Evolutionary conservation across 495 filamentous ascomycete genomes (phyloP).

Genomic region (Neurospora pannonica): DNA sequence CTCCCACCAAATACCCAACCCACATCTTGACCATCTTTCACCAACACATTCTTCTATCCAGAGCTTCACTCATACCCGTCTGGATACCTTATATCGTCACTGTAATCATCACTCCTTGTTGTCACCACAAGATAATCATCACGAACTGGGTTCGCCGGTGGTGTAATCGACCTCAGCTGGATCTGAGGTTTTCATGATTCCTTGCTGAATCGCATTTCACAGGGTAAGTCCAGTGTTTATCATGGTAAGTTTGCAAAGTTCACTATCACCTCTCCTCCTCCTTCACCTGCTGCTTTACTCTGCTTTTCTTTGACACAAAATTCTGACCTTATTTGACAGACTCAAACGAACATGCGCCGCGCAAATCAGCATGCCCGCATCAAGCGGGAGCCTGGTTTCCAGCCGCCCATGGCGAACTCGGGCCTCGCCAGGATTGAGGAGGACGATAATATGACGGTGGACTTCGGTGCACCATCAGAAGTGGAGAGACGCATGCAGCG

Average conservation of each 20-base stretch:
- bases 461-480: background rate
- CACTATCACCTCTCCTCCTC: background rate
- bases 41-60: background rate
- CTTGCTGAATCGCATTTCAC: background rate
- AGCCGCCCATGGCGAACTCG: background rate
- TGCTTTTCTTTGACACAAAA: background rate
- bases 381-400: constrained; percentile 3
- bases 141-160: background rate
- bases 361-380: background rate
- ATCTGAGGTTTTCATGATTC: background rate
- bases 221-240: background rate
- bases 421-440: background rate
- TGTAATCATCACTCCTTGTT: background rate
- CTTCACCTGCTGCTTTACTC: background rate
- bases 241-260: background rate
- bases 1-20: background rate
- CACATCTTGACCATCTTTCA: background rate
- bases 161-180: background rate
- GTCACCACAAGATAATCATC: background rate
- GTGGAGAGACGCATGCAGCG: background rate
- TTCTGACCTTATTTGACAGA: background rate
- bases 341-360: background rate
- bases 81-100: background rate
- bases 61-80: background rate
- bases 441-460: background rate